A percentile compares a stretch with the other conserved stretches of the same genome.
These are phyloP conservation scores for Flueggea neowawraea DNA, from an alignment of 441 rosid genomes.

Conservation along the genomic window DNA sequence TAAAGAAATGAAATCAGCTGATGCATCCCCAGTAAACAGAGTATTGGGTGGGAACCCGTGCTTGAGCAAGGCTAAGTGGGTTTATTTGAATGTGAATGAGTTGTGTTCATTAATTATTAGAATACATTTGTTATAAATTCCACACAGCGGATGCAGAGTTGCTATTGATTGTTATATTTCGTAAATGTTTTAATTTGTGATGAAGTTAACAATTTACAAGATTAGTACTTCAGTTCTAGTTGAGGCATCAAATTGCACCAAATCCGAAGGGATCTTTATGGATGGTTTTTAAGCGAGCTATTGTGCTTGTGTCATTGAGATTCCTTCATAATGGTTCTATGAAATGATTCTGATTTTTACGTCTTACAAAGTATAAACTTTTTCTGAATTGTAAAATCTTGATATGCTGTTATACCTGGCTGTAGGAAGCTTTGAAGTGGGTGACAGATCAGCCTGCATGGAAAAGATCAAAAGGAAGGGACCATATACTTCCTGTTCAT, in stretches of 20 bases:
- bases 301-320: not conserved
- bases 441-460: slow-evolving; percentile 96
- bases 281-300: not conserved
- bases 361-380: not conserved
- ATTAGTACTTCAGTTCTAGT: too few species aligned
- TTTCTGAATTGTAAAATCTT: slow-evolving; percentile 6
- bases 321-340: not conserved
- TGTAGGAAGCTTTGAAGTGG: slow-evolving; percentile 91
- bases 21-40: too few species aligned
- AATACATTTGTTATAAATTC: too few species aligned
- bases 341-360: not conserved
- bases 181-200: too few species aligned
- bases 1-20: too few species aligned
- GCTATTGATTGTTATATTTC: too few species aligned
- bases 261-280: not conserved
- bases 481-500: slow-evolving; percentile 94
- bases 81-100: too few species aligned
- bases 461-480: slow-evolving; percentile 85
- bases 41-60: too few species aligned
- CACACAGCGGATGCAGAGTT: too few species aligned
- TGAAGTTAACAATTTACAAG: too few species aligned
- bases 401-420: not conserved
- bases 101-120: too few species aligned
- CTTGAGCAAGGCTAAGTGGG: too few species aligned
- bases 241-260: not conserved